phyloP scores from a whole-genome alignment of 2,329 filamentous ascomycete species.

The Pseudogymnoascus sp. region DNA sequence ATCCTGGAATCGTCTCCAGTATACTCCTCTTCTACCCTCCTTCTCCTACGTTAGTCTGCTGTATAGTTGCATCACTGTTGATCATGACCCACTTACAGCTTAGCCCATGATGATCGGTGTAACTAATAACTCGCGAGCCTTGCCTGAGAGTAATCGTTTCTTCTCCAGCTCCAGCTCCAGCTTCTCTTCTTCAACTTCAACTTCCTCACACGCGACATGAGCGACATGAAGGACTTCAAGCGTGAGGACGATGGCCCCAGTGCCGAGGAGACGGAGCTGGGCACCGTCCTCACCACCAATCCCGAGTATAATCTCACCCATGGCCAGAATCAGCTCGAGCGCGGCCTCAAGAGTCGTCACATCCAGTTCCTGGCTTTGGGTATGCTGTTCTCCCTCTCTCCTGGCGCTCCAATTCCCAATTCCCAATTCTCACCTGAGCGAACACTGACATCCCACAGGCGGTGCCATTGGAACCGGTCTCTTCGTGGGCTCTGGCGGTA shows the following conservation, averaged over 20 bases:
- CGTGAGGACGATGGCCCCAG: constrained; percentile 11
- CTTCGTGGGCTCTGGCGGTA: constrained; percentile 54
- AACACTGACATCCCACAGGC: constrained; percentile 22
- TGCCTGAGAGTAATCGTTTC: background rate
- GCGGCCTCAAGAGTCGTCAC: constrained; percentile 52
- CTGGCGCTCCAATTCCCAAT: background rate
- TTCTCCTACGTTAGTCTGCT: background rate
- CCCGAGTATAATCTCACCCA: constrained; percentile 32
- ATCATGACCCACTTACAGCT: constrained; percentile 1
- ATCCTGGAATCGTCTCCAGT: background rate
- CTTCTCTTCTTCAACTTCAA: background rate
- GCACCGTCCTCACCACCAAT: constrained; percentile 19
- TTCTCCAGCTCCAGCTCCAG: background rate
- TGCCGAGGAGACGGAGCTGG: constrained; percentile 11
- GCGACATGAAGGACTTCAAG: constrained; percentile 7
- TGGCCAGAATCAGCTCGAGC: constrained; percentile 38
- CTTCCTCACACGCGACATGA: constrained; percentile 2
- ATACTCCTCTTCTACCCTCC: background rate
- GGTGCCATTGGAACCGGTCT: constrained; percentile 58
- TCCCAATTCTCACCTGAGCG: background rate
- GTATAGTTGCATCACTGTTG: constrained; percentile 9
- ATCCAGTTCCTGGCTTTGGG: constrained; percentile 54
- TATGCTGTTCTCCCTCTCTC: constrained; percentile 16
- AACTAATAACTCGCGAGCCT: constrained; percentile 6
- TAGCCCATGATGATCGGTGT: constrained; percentile 2